Evolutionary conservation across 805 yeast species (phyloP).

Genomic region (Lachancea mirantina): DNA sequence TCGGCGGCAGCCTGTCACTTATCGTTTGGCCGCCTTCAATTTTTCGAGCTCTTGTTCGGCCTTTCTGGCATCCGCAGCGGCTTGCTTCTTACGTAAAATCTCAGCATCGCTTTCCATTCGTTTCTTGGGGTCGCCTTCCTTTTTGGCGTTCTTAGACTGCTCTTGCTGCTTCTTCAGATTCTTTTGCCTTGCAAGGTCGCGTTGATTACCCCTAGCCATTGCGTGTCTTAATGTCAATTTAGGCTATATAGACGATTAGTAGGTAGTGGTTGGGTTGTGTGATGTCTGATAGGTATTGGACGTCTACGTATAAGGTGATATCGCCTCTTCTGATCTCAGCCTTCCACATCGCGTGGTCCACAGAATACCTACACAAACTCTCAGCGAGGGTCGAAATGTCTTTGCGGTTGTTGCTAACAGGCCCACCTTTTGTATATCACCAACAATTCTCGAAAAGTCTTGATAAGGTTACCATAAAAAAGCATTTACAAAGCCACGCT

Average conservation of each 20-base stretch:
- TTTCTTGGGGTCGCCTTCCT: slow-evolving; percentile 76
- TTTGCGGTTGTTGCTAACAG: too few species aligned
- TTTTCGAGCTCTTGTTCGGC: slow-evolving; percentile 23
- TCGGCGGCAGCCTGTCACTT: background rate
- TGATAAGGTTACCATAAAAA: too few species aligned
- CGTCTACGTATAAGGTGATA: too few species aligned
- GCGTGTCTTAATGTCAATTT: background rate
- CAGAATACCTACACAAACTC: too few species aligned
- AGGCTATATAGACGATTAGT: background rate
- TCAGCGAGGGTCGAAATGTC: too few species aligned
- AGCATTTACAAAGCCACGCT: too few species aligned
- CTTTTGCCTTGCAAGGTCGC: slow-evolving; percentile 89
- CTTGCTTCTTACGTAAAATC: slow-evolving; percentile 82
- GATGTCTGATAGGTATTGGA: too few species aligned
- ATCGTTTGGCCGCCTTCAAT: background rate
- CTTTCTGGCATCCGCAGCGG: slow-evolving; percentile 37
- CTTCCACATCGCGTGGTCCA: too few species aligned
- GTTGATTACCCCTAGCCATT: slow-evolving; percentile 97
- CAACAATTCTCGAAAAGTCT: too few species aligned
- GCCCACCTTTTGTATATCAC: too few species aligned
- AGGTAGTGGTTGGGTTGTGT: too few species aligned
- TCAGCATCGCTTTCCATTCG: slow-evolving; percentile 88
- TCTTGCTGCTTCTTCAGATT: slow-evolving; percentile 74
- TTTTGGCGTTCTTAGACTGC: slow-evolving; percentile 49
- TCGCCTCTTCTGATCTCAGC: too few species aligned